Conservation (phyloP, 306 rosid species). For the Medicago ruthenica region DNA sequence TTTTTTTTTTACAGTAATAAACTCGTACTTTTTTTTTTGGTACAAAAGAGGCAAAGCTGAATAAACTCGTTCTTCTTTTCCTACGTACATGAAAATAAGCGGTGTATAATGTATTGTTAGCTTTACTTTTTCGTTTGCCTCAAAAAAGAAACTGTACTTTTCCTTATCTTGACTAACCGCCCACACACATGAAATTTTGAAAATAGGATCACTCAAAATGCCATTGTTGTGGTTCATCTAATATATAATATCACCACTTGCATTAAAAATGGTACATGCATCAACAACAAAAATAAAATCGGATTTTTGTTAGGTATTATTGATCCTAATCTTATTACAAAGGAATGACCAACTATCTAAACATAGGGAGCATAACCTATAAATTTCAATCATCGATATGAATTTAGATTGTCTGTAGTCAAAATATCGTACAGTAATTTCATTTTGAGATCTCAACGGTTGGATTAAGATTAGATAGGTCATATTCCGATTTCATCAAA, state of each 20-base stretch:
- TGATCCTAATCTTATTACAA: background rate
- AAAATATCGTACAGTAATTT: background rate
- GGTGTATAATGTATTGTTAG: too few species aligned
- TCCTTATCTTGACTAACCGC: too few species aligned
- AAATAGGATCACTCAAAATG: constrained; percentile 2
- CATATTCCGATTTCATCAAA: background rate
- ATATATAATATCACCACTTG: background rate
- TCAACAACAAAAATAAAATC: background rate
- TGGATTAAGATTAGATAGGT: background rate
- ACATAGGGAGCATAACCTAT: background rate
- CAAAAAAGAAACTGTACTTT: too few species aligned
- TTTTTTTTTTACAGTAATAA: too few species aligned
- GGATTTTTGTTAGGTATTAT: background rate
- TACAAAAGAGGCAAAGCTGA: too few species aligned
- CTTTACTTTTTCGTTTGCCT: too few species aligned
- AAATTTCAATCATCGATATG: background rate
- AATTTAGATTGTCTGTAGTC: background rate
- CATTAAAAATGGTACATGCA: constrained; percentile 22
- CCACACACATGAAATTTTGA: too few species aligned
- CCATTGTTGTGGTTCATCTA: constrained; percentile 5
- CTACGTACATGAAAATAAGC: too few species aligned
- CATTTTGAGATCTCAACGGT: background rate
- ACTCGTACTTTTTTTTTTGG: too few species aligned
- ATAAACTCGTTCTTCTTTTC: too few species aligned
- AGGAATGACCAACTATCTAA: background rate